Evolutionary conservation across 2,329 filamentous ascomycete species (phyloP), one percentile per base, ranked within the genome.

Genomic region (Monosporascus sp.): DNA sequence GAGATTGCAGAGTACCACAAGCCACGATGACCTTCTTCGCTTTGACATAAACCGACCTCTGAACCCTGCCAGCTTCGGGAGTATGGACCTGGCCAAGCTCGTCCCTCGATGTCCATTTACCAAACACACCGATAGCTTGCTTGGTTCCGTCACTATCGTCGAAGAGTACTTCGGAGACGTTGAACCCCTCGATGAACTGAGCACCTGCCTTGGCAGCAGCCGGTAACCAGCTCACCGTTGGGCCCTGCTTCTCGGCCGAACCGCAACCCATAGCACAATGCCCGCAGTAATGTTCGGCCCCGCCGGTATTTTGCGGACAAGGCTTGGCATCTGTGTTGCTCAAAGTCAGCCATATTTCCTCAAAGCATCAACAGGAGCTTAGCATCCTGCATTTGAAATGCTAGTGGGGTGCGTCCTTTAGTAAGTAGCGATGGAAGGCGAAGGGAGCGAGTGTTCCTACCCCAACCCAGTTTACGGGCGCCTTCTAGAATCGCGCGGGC

Each of bases 11-110:
- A 1, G 87, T 82, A 5, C 93, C 92, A 24, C 81, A 82, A 0
- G 89, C 83, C n/a, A 95, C 71, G 47, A 97, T 82, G 11, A 96
- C 88, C 63, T 85, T 87, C 69, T 89, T 90, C 1, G 91, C 90
- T 62, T 81, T 88, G 64, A 97, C 80, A 41, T 84, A 74, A 7
- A 96, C 77, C 56, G 83, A 77, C 38, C 86, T 79, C 48, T 72
- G 78, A 2, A 64, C 73, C 6, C 82, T 71, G 48, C 74, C 73
- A 1, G 77, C 75, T 6, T 65, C 60, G 0, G 74, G 69, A 11
- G 79, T 79, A 48, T 80, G 73, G 0, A 86, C 72, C 3, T 79
- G 77, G 11, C 86, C 83, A 20, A 80, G 72, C 41, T 74, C 73
- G 60, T 90, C 88, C 54, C 89, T 80, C 1, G 87, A 86, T 3